Percentiles rank a stretch among this genome's conserved stretches.
Evolutionary conservation across 257 asterid genomes (phyloP).

Genomic region (Solanum infundibuliforme): DNA sequence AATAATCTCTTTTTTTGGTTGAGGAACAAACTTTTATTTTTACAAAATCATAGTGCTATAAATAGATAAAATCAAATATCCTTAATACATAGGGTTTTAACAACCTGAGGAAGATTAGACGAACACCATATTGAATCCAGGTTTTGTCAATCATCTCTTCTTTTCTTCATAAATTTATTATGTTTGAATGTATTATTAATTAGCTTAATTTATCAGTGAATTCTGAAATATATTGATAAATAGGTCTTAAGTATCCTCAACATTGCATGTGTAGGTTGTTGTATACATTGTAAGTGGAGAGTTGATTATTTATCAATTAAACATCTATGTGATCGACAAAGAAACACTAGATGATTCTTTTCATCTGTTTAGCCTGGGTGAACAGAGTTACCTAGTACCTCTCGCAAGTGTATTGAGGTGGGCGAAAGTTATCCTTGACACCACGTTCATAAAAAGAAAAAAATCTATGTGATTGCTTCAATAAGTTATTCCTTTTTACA

Average conservation of each 20-base stretch:
- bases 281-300: background rate
- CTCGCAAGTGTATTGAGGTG: no score
- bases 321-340: background rate
- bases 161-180: background rate
- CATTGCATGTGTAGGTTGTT: background rate
- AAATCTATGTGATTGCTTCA: no score
- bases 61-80: background rate
- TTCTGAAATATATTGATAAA: background rate
- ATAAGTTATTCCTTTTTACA: background rate
- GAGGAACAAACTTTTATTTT: background rate
- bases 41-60: background rate
- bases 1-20: background rate
- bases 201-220: background rate
- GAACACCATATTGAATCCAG: background rate
- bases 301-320: background rate
- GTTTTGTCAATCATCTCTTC: background rate
- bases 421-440: no score
- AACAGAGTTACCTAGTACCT: no score
- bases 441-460: no score
- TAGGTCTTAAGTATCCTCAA: background rate
- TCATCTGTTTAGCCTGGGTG: background rate
- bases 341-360: background rate
- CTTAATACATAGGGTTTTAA: background rate
- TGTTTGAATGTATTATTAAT: background rate
- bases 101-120: background rate